Conservation (phyloP, 441 rosid genomes). For the Francoa sonchifolia region DNA sequence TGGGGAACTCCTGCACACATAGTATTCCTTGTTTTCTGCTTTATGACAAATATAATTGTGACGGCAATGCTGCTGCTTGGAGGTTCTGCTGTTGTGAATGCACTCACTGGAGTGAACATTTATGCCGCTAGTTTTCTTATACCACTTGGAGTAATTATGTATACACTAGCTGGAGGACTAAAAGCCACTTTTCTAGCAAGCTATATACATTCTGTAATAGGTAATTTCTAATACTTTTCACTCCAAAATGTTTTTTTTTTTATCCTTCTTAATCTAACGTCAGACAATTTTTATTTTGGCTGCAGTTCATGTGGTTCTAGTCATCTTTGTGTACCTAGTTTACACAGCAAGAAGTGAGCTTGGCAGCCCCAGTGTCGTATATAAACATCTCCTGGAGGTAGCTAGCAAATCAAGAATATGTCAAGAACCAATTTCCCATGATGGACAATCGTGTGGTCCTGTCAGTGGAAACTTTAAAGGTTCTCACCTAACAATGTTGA, state of each 20-base stretch:
- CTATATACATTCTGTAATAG: slow-evolving; percentile 80
- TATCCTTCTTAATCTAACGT: not conserved
- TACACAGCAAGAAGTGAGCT: slow-evolving; percentile 73
- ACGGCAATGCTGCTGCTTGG: slow-evolving; percentile 90
- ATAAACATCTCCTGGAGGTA: slow-evolving; percentile 41
- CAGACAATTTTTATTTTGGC: slow-evolving; percentile 1
- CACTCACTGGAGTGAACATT: slow-evolving; percentile 76
- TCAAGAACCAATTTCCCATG: slow-evolving; percentile 54
- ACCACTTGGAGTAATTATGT: slow-evolving; percentile 80
- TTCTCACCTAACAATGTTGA: slow-evolving; percentile 77
- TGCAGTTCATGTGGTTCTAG: slow-evolving; percentile 66
- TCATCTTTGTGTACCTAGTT: slow-evolving; percentile 74
- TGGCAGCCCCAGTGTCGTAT: slow-evolving; percentile 62
- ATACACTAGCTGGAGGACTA: slow-evolving; percentile 84
- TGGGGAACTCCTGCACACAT: slow-evolving; percentile 85
- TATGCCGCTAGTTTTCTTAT: slow-evolving; percentile 85
- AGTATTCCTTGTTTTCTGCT: slow-evolving; percentile 72
- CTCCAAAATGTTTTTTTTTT: not conserved
- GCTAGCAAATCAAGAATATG: slow-evolving; percentile 59
- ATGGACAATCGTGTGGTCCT: slow-evolving; percentile 78
- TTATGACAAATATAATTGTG: slow-evolving; percentile 62
- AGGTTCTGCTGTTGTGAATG: slow-evolving; percentile 93
- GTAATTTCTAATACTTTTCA: slow-evolving; percentile 18
- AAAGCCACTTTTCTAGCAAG: slow-evolving; percentile 94
- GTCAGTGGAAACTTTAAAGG: slow-evolving; percentile 64